A percentile compares a stretch with the other conserved stretches of the same genome.
Evolutionary conservation across 352 stramenopile genomes (phyloP).

Genomic region (Globisporangium uncinulatum): DNA sequence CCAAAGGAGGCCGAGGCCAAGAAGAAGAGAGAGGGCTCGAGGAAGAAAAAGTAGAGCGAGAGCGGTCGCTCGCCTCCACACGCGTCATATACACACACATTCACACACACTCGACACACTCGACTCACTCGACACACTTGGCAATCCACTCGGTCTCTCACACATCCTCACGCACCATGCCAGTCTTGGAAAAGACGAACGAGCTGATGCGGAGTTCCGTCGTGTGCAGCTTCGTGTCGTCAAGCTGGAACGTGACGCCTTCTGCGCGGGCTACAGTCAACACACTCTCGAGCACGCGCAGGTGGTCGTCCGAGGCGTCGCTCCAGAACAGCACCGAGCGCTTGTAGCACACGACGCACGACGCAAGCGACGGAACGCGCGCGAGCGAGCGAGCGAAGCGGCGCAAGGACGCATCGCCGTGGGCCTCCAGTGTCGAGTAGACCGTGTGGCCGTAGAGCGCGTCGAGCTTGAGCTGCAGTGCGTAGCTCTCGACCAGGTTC

Average conservation of each 20-base stretch:
- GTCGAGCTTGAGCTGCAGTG: background rate
- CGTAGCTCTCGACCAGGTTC: background rate
- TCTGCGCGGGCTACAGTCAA: background rate
- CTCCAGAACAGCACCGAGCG: background rate
- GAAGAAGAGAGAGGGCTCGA: background rate
- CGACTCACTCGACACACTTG: background rate
- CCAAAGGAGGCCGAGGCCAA: background rate
- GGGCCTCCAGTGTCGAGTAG: background rate
- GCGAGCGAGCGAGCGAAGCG: background rate
- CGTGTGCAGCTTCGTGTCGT: background rate
- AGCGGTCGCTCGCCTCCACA: too few relatives aligned
- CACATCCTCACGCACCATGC: background rate
- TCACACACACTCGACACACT: background rate
- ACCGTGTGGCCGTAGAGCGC: background rate
- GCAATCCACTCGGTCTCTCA: background rate
- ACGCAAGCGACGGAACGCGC: background rate
- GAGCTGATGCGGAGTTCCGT: background rate
- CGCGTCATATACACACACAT: too few relatives aligned
- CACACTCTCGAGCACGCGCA: background rate
- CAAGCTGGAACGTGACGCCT: background rate
- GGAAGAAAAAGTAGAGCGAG: constrained; percentile 10
- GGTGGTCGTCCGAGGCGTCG: background rate
- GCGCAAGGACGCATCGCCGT: too few relatives aligned
- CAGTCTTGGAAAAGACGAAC: background rate
- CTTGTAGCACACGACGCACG: background rate